These are phyloP conservation scores for Helminthosporium solani DNA, from an alignment of 2,329 filamentous ascomycete species.

Conservation along the genomic window DNA sequence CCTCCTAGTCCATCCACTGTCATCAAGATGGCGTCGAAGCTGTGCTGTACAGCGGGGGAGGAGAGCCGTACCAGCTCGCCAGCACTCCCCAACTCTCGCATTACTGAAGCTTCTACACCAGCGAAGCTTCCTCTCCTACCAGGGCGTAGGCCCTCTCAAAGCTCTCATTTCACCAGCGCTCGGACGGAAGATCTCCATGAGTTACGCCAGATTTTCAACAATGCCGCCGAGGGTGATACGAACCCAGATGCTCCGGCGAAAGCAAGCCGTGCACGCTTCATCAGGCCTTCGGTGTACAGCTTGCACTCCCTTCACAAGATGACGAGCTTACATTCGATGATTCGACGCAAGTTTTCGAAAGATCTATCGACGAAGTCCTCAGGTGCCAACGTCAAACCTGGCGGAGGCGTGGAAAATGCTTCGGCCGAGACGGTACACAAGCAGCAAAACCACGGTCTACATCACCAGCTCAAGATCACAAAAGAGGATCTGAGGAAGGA, in stretches of 20 bases:
- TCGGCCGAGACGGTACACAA: slow-evolving; percentile 28
- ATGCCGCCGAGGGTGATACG: slow-evolving; percentile 19
- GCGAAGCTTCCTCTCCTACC: slow-evolving; percentile 28
- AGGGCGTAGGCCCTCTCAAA: slow-evolving; percentile 16
- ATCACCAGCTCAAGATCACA: slow-evolving; percentile 30
- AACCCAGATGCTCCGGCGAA: slow-evolving; percentile 15
- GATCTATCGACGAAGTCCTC: slow-evolving; percentile 22
- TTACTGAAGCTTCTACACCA: slow-evolving; percentile 25
- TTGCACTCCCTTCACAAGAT: slow-evolving; percentile 38
- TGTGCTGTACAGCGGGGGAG: slow-evolving; percentile 38
- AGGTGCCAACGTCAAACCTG: slow-evolving; percentile 5
- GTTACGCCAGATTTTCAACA: slow-evolving; percentile 37
- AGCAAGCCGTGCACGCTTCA: slow-evolving; percentile 21
- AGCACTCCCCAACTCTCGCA: slow-evolving; percentile 36
- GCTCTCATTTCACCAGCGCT: slow-evolving; percentile 33
- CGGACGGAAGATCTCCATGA: slow-evolving; percentile 35
- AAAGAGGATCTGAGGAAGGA: slow-evolving; percentile 36
- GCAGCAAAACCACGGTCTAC: slow-evolving; percentile 16
- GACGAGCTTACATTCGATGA: slow-evolving; percentile 37
- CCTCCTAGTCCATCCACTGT: not conserved
- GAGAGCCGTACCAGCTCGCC: slow-evolving; percentile 29
- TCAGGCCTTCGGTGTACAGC: slow-evolving; percentile 31
- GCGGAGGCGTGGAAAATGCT: slow-evolving; percentile 9
- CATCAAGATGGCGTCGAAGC: slow-evolving; percentile 30
- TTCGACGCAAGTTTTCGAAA: slow-evolving; percentile 35